Evolutionary conservation across 495 filamentous ascomycete genomes (phyloP), one percentile per base, ranked within the genome.

Genomic region (Oleoguttula mirabilis): DNA sequence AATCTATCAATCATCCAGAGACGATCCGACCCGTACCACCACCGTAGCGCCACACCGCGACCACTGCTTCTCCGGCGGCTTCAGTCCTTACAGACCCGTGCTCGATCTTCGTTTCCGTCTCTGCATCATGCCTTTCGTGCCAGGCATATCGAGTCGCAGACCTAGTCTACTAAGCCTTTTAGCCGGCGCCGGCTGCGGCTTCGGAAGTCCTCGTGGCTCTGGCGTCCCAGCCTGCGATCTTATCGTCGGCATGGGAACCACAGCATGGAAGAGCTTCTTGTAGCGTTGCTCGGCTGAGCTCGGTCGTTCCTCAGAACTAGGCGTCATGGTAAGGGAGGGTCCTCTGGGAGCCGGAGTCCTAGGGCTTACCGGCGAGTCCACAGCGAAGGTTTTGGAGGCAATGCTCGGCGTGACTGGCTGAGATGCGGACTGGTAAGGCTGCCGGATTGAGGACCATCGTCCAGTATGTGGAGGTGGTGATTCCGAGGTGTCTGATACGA

Each of bases 221-320:
- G 30, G 28, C 10, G 28, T 36, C 12, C 11, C 28, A 11, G 21
- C 25, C 22, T 36, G 42, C 2, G 42, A 38, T 27, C 41, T 19
- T 21, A 39, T 15, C 36, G 25, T 23, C 27, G 12, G 22, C 44
- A 32, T 19, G 22, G 33, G 27, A 3, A 31, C 24, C 11, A 25
- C 20, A n/a, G 23, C 11, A 36, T 60, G 56, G 34, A 61, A 58
- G 1, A 61, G 44, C 23, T 39, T 43, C 41, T 55, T 55, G 40
- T 61, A 61, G 4, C 44, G 41, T 7, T 39, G 22, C 39, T 61
- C 59, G 3, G 56, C 52, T 1, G 57, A 48, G 38, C 51, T 56
- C 10, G 41, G 38, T 10, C 21, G 12, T n/a, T n/a, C n/a, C n/a
- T n/a, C n/a, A n/a, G n/a, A n/a, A 2, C 16, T 42, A 34, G 21